A percentile compares a stretch with the other conserved stretches of the same genome.
phyloP scores from a whole-genome alignment of 208 protist species.

The Acanthamoeba polyphaga region DNA sequence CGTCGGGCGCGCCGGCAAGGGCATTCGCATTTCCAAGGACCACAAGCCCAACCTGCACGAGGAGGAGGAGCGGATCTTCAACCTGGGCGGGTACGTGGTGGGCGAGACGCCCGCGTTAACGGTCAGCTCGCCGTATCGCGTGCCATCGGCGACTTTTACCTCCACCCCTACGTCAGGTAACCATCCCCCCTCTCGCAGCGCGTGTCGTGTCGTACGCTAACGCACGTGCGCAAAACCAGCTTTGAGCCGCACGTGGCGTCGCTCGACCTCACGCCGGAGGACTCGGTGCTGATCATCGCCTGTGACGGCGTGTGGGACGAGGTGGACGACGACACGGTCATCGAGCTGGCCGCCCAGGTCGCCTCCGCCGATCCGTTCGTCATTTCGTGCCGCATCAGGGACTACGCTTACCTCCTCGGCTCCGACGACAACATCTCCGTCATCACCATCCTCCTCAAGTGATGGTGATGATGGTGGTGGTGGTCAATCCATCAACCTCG shows the following conservation, averaged over 20 bases:
- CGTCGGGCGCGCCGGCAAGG: constrained; percentile 55
- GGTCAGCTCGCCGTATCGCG: constrained; percentile 84
- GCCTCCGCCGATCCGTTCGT: not conserved
- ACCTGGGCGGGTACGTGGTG: constrained; percentile 73
- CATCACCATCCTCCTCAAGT: constrained; percentile 78
- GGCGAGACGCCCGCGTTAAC: constrained; percentile 80
- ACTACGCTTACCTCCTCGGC: constrained; percentile 83
- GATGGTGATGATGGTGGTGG: not conserved
- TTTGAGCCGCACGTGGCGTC: constrained; percentile 78
- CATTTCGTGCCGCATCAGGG: constrained; percentile 66
- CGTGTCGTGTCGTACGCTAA: not conserved
- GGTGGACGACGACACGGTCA: constrained; percentile 82
- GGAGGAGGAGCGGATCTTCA: constrained; percentile 43
- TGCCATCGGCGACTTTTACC: constrained; percentile 85
- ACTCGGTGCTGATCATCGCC: constrained; percentile 85
- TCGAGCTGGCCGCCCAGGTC: constrained; percentile 42
- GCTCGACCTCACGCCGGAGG: constrained; percentile 70
- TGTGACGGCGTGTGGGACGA: constrained; percentile 90
- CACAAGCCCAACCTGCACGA: constrained; percentile 83
- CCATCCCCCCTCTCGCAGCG: not conserved
- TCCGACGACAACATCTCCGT: constrained; percentile 86
- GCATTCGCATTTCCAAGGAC: constrained; percentile 80
- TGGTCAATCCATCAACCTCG: not conserved
- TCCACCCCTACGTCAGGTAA: constrained; percentile 82
- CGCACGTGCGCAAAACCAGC: not conserved